phyloP scores from a whole-genome alignment of 2,329 filamentous ascomycete genomes.

The Ascochyta fabae region DNA sequence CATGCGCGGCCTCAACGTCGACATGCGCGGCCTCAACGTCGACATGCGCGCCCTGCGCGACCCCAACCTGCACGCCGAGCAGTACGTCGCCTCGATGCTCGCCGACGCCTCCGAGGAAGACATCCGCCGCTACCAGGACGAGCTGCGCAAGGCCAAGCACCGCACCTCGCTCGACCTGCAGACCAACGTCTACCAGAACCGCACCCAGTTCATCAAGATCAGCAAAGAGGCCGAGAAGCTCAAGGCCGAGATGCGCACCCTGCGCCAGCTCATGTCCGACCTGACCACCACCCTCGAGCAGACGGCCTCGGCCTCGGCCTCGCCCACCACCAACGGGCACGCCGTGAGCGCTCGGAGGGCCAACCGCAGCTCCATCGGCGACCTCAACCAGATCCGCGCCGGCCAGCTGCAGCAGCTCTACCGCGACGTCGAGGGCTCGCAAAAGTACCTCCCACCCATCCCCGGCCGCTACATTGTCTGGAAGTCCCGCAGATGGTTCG shows the following conservation, averaged over 20 bases:
- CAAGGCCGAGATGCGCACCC: constrained; percentile 91
- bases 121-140: constrained; percentile 80
- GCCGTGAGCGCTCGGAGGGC: constrained; percentile 56
- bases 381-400: constrained; percentile 72
- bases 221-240: constrained; percentile 98
- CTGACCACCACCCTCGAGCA: constrained; percentile 65
- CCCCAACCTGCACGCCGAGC: constrained; percentile 77
- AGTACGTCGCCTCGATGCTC: constrained; percentile 76
- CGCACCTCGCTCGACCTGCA: constrained; percentile 85
- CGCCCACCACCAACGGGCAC: constrained; percentile 41
- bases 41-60: constrained; percentile 81
- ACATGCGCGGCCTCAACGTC: constrained; percentile 70
- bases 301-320: constrained; percentile 48
- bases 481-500: constrained; percentile 92
- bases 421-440: constrained; percentile 96
- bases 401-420: constrained; percentile 79
- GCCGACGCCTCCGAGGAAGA: constrained; percentile 87
- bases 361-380: constrained; percentile 88
- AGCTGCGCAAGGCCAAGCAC: constrained; percentile 76
- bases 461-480: constrained; percentile 92
- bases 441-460: constrained; percentile 92
- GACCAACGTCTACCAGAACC: constrained; percentile 95
- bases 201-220: constrained; percentile 98
- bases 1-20: too few relatives aligned
- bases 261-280: constrained; percentile 90